Evolutionary conservation across 2,329 filamentous ascomycete species (phyloP).

Genomic region (Fusarium graminum): DNA sequence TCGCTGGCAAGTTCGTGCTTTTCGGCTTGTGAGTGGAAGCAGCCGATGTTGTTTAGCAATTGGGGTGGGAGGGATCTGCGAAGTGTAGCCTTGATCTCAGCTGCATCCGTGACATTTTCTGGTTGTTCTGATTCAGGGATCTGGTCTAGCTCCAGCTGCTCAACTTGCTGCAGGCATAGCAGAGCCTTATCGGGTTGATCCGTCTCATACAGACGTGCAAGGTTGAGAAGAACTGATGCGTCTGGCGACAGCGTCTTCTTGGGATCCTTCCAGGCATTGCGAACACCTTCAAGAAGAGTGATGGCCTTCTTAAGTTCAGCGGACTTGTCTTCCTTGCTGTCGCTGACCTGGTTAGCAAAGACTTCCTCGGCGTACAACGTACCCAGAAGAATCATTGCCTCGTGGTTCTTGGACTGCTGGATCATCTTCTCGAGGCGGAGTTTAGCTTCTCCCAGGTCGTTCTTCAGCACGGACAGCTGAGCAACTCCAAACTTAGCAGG

Average conservation of each 20-base stretch:
- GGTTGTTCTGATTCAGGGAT: constrained; percentile 78
- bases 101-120: constrained; percentile 67
- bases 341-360: constrained; percentile 79
- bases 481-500: constrained; percentile 96
- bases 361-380: constrained; percentile 95
- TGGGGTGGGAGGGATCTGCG: constrained; percentile 88
- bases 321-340: constrained; percentile 87
- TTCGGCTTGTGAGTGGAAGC: constrained; percentile 91
- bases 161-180: constrained; percentile 91
- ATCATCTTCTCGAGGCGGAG: constrained; percentile 94
- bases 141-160: constrained; percentile 87
- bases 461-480: constrained; percentile 86
- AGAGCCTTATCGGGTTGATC: constrained; percentile 91
- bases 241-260: constrained; percentile 87
- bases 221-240: constrained; percentile 87
- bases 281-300: constrained; percentile 83
- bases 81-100: constrained; percentile 70
- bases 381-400: constrained; percentile 92
- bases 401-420: constrained; percentile 83
- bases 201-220: constrained; percentile 89
- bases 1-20: constrained; percentile 84
- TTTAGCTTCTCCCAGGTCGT: constrained; percentile 91
- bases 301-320: constrained; percentile 89
- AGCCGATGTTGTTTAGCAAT: constrained; percentile 96
- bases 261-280: constrained; percentile 90